A percentile compares a stretch with the other conserved stretches of the same genome.
phyloP scores from a whole-genome alignment of 1,284 basidiomycete species.

The Somion occarium region DNA sequence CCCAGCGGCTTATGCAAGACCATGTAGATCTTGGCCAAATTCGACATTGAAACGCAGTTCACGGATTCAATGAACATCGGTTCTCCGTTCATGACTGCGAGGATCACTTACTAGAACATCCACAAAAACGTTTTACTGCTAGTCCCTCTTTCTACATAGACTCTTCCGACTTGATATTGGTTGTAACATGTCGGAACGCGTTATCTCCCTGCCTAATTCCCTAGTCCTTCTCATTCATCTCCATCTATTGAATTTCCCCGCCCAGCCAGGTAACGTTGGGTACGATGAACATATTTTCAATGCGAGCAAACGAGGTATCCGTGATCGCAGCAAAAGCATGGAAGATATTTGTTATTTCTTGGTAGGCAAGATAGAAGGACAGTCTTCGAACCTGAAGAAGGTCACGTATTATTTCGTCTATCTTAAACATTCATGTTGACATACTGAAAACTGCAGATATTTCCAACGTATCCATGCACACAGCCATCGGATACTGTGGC shows the following conservation, averaged over 20 bases:
- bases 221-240: constrained; percentile 45
- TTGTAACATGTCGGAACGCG: no score
- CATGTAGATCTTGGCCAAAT: no score
- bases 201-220: constrained; percentile 13
- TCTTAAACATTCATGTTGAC: background rate
- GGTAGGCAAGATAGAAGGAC: constrained; percentile 38
- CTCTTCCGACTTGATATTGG: no score
- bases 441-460: constrained; percentile 27
- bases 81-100: background rate
- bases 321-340: constrained; percentile 45
- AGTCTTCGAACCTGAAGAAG: constrained; percentile 27
- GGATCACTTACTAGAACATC: background rate
- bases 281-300: constrained; percentile 47
- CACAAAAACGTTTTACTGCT: background rate
- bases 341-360: constrained; percentile 49
- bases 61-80: no score
- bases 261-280: constrained; percentile 33
- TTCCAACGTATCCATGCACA: constrained; percentile 45
- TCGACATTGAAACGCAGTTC: no score
- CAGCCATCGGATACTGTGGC: constrained; percentile 44
- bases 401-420: constrained; percentile 19
- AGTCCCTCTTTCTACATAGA: background rate
- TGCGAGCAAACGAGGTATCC: constrained; percentile 36
- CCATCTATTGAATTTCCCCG: constrained; percentile 43
- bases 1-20: no score